Evolutionary conservation across 1,139 yeast species (phyloP).

Genomic region (Debaryomyces singareniensis): DNA sequence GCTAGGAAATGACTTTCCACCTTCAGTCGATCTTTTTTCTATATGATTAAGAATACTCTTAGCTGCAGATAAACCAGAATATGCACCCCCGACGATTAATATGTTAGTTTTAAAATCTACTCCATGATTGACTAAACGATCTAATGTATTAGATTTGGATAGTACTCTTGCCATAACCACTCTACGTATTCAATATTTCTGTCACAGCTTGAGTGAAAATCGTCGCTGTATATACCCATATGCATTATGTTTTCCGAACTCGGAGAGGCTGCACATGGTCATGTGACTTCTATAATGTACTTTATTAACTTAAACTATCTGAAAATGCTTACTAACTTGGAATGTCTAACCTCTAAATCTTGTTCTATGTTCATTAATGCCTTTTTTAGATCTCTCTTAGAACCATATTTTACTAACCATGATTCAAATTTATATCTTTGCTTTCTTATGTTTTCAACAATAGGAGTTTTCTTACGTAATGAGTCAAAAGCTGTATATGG

Average conservation of each 20-base stretch:
- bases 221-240: no score
- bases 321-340: slow-evolving; percentile 5
- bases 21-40: slow-evolving; percentile 4
- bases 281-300: background rate
- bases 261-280: no score
- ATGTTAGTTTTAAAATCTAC: slow-evolving; percentile 21
- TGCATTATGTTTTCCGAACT: no score
- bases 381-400: slow-evolving; percentile 11
- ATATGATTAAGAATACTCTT: slow-evolving; percentile 29
- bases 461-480: slow-evolving; percentile 25
- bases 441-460: slow-evolving; percentile 27
- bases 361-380: slow-evolving; percentile 15
- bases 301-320: background rate
- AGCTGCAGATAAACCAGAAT: slow-evolving; percentile 42
- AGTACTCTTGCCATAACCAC: background rate
- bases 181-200: no score
- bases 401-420: slow-evolving; percentile 28
- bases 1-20: background rate
- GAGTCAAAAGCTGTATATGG: slow-evolving; percentile 26
- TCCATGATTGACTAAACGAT: background rate
- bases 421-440: slow-evolving; percentile 39
- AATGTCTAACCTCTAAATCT: slow-evolving; percentile 14
- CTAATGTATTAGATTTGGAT: background rate
- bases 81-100: slow-evolving; percentile 48
- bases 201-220: no score